Base-by-base conservation (phyloP, 148 eudicot species). In the Rhododendron williamsianum region DNA sequence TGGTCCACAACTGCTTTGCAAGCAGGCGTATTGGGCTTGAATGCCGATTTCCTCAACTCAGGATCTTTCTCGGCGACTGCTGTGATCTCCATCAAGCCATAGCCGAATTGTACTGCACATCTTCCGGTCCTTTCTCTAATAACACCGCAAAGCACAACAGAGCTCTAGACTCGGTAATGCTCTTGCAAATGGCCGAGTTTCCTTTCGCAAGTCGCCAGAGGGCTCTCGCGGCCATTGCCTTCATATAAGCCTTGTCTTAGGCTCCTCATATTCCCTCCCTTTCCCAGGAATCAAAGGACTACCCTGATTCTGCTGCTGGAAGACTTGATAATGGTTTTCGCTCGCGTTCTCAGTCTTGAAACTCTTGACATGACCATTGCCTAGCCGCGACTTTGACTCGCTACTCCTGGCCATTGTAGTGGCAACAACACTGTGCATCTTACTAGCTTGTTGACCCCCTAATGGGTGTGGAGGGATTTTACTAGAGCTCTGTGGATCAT, bases 191-290 rank as follows among this genome's bases (percentile, higher is more conserved):
- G 78, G 63, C 27, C 1, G 85, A 18, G 43, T 83, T 83, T 21
- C 78, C 85, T 13, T 30, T 9, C 27, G 85, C 85, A 33, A 83
- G 85, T n/a, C 35, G 63, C 85, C 78, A 69, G 23, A 83, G 78
- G 78, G 85, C 85, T 33, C 85, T 83, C 6, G 85, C 85, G 12
- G 78, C 85, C 85, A 83, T 83, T 46, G 85, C 85, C 35, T 83
- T 83, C 85, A 83, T 83, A 33, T 48, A 69, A 15, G 60, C 16
- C 63, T 83, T 83, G 78, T 83, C 1, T 2, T n/a, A 16, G 78
- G 78, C 1, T 83, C 85, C 30, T 83, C 85, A n/a, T 3, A 0
- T 10, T 83, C 85, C 63, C 85, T 83, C 78, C 85, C 85, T 23
- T 83, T 46, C 81, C 54, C 54, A 1, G 56, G 0, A 27, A 65